A percentile compares a stretch with the other conserved stretches of the same genome.
Conservation (phyloP, 768 basidiomycete species). For the Amanita rubescens region DNA sequence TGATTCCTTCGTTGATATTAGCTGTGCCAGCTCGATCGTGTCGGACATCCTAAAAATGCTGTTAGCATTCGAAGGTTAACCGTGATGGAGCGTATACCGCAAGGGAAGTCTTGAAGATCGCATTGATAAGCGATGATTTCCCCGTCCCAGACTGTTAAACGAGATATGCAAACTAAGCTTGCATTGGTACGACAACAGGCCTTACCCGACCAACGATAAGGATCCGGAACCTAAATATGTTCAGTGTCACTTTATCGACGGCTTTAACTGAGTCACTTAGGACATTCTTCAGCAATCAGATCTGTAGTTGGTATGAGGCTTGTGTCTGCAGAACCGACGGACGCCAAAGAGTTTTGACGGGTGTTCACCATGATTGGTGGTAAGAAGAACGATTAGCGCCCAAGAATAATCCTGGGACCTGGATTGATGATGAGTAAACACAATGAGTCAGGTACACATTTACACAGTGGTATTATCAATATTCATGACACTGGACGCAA, state of each 20-base stretch:
- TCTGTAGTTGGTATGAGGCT: neutral
- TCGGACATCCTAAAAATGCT: constrained; percentile 13
- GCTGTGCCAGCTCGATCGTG: constrained; percentile 16
- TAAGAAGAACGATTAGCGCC: too few species aligned
- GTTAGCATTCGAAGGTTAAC: neutral
- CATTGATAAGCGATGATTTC: constrained; percentile 24
- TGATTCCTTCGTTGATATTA: constrained; percentile 18
- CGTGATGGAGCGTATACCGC: neutral
- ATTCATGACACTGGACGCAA: too few species aligned
- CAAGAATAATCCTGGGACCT: too few species aligned
- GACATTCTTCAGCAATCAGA: neutral
- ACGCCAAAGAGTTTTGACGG: too few species aligned
- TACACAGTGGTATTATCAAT: too few species aligned
- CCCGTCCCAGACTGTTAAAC: constrained; percentile 20
- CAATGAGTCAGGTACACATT: too few species aligned
- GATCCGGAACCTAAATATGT: constrained; percentile 12
- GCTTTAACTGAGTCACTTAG: neutral
- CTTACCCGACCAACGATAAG: constrained; percentile 16
- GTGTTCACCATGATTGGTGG: too few species aligned
- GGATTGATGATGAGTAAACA: too few species aligned
- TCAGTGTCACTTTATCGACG: neutral
- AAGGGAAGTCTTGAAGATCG: constrained; percentile 16
- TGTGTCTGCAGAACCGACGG: too few species aligned
- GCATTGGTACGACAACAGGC: neutral
- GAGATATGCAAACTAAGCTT: neutral